Conservation (phyloP, 2,329 filamentous ascomycete species). For the Tolypocladium tundrense region DNA sequence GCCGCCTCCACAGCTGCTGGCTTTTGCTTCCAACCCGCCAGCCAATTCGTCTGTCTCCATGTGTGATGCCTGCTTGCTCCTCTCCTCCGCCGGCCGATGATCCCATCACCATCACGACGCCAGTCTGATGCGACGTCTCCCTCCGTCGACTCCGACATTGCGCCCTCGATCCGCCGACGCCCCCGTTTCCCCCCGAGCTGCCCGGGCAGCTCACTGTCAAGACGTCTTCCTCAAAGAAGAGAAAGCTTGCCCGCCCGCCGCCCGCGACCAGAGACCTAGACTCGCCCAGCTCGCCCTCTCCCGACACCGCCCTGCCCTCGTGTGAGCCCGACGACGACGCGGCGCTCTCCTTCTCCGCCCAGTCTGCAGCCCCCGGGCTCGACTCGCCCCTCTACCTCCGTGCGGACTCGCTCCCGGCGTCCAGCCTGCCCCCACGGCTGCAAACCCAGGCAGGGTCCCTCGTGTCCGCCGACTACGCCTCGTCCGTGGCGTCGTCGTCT, state of each 20-base stretch:
- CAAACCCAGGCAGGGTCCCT: slow-evolving; percentile 34
- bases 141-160: background rate
- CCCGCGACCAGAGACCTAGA: slow-evolving; percentile 31
- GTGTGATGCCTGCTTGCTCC: slow-evolving; percentile 5
- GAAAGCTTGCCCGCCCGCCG: slow-evolving; percentile 46
- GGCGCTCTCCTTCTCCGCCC: slow-evolving; percentile 39
- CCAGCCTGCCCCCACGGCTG: slow-evolving; percentile 41
- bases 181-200: slow-evolving; percentile 38
- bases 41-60: slow-evolving; percentile 3
- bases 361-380: slow-evolving; percentile 26
- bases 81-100: slow-evolving; percentile 3
- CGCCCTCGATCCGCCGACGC: background rate
- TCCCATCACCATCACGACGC: background rate
- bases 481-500: slow-evolving; percentile 48
- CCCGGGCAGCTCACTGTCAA: slow-evolving; percentile 57
- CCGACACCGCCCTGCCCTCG: slow-evolving; percentile 40
- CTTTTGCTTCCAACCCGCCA: background rate
- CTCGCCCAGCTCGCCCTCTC: slow-evolving; percentile 23
- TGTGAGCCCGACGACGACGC: slow-evolving; percentile 41
- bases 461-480: slow-evolving; percentile 37
- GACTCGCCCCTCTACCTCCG: slow-evolving; percentile 30
- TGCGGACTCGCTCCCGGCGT: slow-evolving; percentile 33
- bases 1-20: background rate
- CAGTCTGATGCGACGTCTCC: slow-evolving; percentile 2
- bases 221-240: slow-evolving; percentile 66